Percentiles rank a stretch among this genome's conserved stretches.
phyloP scores from a whole-genome alignment of 495 filamentous ascomycete genomes.

The Acidomyces sp. region DNA sequence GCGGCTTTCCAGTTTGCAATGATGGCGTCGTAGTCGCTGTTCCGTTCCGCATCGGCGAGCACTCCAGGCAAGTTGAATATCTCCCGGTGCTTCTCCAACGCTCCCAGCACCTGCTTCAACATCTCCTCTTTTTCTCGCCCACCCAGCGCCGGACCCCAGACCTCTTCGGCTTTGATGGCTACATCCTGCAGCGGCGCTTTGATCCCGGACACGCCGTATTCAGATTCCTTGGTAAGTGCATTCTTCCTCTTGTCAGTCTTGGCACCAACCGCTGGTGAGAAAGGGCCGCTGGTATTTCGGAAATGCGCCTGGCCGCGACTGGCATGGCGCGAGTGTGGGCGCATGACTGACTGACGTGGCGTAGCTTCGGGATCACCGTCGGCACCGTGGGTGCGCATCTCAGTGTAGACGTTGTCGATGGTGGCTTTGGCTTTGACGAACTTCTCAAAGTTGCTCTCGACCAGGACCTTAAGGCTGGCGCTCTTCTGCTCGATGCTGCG shows the following conservation, averaged over 20 bases:
- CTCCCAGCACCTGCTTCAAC: conserved; percentile 57
- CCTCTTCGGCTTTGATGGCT: conserved; percentile 84
- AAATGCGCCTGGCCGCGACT: conserved; percentile 51
- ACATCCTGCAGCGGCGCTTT: conserved; percentile 76
- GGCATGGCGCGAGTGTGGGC: conserved; percentile 35
- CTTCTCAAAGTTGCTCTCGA: conserved; percentile 94
- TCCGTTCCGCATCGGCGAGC: conserved; percentile 74
- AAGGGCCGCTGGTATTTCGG: conserved; percentile 36
- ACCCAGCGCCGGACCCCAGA: conserved; percentile 88
- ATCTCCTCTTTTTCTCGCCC: conserved; percentile 84
- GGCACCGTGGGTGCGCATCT: conserved; percentile 81
- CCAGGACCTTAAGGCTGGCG: conserved; percentile 83
- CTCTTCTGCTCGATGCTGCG: conserved; percentile 94
- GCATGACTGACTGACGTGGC: background rate
- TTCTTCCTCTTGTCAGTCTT: conserved; percentile 60
- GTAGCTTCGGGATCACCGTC: conserved; percentile 32
- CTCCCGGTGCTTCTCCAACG: conserved; percentile 64
- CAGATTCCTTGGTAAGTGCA: conserved; percentile 79
- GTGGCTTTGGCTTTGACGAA: conserved; percentile 94
- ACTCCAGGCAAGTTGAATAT: conserved; percentile 65
- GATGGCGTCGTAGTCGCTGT: conserved; percentile 74
- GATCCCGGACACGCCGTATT: conserved; percentile 86
- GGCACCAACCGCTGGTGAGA: conserved; percentile 28
- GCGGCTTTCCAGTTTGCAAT: conserved; percentile 78
- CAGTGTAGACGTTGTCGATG: conserved; percentile 94